Conservation (phyloP, 1,284 basidiomycete species). For the Tetrapyrgos nigripes region DNA sequence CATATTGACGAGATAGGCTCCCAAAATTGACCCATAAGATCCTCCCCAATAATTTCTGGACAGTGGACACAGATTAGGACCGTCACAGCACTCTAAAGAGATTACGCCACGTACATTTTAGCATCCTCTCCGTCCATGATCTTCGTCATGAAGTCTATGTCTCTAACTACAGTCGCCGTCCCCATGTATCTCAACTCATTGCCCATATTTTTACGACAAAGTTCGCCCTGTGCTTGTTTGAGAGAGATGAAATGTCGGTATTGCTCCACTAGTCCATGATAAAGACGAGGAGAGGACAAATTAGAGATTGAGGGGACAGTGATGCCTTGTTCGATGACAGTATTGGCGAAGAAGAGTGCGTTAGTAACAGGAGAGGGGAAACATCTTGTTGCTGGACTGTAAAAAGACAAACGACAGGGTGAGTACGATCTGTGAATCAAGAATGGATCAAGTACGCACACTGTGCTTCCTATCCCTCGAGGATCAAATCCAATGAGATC, state of each 20-base stretch:
- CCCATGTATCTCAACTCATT: conserved; percentile 49
- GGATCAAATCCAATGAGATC: conserved; percentile 53
- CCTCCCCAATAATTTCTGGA: conserved; percentile 29
- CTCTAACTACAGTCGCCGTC: conserved; percentile 47
- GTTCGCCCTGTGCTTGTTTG: conserved; percentile 39
- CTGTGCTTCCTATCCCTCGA: conserved; percentile 44
- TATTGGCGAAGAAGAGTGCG: conserved; percentile 42
- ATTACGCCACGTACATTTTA: conserved; percentile 37
- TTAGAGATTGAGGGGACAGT: conserved; percentile 35
- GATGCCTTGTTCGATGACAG: conserved; percentile 42
- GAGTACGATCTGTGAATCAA: not conserved
- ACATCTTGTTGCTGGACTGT: conserved; percentile 41
- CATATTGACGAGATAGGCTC: conserved; percentile 34
- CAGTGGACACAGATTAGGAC: conserved; percentile 6
- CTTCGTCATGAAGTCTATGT: conserved; percentile 47
- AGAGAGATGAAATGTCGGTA: conserved; percentile 40
- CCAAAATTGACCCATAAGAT: conserved; percentile 30
- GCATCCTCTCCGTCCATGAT: conserved; percentile 46
- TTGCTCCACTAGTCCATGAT: conserved; percentile 38
- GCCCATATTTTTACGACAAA: conserved; percentile 46
- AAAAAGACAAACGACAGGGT: not conserved
- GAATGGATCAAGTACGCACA: conserved; percentile 21
- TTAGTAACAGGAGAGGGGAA: conserved; percentile 34
- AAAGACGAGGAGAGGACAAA: conserved; percentile 28
- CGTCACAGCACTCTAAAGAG: conserved; percentile 1